Percentiles rank a stretch among this genome's conserved stretches.
Evolutionary conservation across 2,329 filamentous ascomycete genomes (phyloP).

Genomic region (Lecanosticta acicola): DNA sequence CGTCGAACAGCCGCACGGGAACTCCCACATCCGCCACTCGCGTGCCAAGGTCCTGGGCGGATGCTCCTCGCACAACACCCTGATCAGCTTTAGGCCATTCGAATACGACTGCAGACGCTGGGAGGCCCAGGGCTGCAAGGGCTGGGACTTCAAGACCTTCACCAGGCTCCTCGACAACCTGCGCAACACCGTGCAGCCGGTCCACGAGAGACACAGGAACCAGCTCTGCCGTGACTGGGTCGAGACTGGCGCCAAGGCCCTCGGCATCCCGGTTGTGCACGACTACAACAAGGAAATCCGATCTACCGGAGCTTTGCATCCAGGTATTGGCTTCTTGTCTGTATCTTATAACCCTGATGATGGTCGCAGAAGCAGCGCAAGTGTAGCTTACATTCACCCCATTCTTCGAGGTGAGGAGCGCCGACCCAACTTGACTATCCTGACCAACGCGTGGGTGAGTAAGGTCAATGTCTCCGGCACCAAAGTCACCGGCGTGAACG

Average conservation of each 20-base stretch:
- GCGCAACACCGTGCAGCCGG: constrained; percentile 83
- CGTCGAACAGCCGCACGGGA: constrained; percentile 83
- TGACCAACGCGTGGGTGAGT: constrained; percentile 84
- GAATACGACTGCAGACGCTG: constrained; percentile 82
- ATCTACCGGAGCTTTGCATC: constrained; percentile 63
- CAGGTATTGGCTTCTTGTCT: constrained; percentile 84
- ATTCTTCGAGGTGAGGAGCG: constrained; percentile 78
- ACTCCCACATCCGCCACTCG: constrained; percentile 87
- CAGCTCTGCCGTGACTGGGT: constrained; percentile 91
- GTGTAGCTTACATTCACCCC: constrained; percentile 88
- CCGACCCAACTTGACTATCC: constrained; percentile 74
- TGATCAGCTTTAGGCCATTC: constrained; percentile 89
- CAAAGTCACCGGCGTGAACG: constrained; percentile 65
- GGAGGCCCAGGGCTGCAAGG: constrained; percentile 73
- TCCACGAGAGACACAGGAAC: constrained; percentile 79
- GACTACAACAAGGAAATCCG: constrained; percentile 86
- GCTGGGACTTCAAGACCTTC: constrained; percentile 82
- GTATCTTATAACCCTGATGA: constrained; percentile 88
- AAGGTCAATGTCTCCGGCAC: constrained; percentile 67
- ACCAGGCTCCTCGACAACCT: constrained; percentile 76
- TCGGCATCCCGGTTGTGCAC: constrained; percentile 72
- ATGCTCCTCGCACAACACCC: constrained; percentile 88
- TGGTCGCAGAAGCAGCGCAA: constrained; percentile 76
- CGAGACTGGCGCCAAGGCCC: constrained; percentile 67
- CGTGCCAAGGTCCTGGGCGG: constrained; percentile 87